Evolutionary conservation across 2,329 filamentous ascomycete genomes (phyloP).

Genomic region (Penicillium sp.): DNA sequence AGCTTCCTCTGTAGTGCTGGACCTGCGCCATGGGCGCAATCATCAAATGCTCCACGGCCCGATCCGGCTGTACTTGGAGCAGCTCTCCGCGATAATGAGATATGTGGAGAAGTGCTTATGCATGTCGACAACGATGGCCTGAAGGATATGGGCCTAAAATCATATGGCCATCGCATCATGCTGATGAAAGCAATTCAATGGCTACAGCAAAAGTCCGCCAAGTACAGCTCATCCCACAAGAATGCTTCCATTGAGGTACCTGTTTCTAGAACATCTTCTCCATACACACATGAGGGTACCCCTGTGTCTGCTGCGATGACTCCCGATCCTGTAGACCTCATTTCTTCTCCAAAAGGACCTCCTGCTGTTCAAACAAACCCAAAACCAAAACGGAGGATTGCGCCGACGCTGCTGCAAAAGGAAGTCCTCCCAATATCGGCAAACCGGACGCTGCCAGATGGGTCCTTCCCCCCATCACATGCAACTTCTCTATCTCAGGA

Average conservation of each 20-base stretch:
- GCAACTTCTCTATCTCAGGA: background rate
- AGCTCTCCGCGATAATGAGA: slow-evolving; percentile 60
- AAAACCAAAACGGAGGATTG: background rate
- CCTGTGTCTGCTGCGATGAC: background rate
- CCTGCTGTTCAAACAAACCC: no score
- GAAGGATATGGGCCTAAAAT: slow-evolving; percentile 58
- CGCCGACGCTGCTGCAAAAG: background rate
- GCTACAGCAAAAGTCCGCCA: slow-evolving; percentile 55
- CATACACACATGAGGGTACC: background rate
- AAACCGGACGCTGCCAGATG: no score
- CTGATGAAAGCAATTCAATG: slow-evolving; percentile 60
- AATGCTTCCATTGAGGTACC: background rate
- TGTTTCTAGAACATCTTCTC: background rate
- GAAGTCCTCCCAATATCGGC: background rate
- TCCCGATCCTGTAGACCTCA: background rate
- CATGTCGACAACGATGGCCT: slow-evolving; percentile 54
- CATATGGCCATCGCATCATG: slow-evolving; percentile 59
- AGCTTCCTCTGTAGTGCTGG: slow-evolving; percentile 61
- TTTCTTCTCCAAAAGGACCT: background rate
- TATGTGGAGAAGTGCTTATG: slow-evolving; percentile 67
- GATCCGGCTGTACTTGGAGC: slow-evolving; percentile 55
- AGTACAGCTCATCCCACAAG: slow-evolving; percentile 41
- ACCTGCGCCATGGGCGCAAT: slow-evolving; percentile 45
- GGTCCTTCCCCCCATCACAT: background rate
- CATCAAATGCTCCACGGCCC: slow-evolving; percentile 46